Percentiles rank a stretch among this genome's conserved stretches.
Evolutionary conservation across 768 basidiomycete species (phyloP).

Genomic region (Suillus sp.): DNA sequence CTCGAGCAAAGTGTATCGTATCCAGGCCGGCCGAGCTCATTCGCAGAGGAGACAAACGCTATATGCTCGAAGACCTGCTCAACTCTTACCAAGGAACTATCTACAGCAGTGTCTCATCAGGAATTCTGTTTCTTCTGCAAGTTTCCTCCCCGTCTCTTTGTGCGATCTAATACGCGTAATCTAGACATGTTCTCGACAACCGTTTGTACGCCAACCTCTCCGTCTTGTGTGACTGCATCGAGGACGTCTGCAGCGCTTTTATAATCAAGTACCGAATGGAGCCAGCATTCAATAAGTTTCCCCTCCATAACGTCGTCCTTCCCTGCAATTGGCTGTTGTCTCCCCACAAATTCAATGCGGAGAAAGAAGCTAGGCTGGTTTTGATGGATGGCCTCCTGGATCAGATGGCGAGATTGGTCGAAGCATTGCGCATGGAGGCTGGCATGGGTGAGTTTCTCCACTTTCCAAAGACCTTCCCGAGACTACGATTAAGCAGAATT

Average conservation of each 20-base stretch:
- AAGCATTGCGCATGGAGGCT: conserved; percentile 31
- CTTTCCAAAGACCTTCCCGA: not conserved
- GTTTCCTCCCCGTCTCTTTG: not conserved
- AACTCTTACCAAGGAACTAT: conserved; percentile 30
- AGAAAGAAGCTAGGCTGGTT: conserved; percentile 16
- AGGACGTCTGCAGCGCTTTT: conserved; percentile 45
- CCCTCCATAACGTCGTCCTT: conserved; percentile 49
- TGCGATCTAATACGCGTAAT: not conserved
- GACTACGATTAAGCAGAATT: not conserved
- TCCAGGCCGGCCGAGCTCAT: conserved; percentile 9
- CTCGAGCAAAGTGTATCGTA: conserved; percentile 33
- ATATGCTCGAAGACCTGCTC: conserved; percentile 38
- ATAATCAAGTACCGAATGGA: conserved; percentile 38
- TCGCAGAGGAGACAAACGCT: conserved; percentile 18
- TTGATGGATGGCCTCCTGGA: conserved; percentile 19
- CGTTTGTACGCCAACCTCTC: conserved; percentile 44
- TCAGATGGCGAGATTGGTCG: conserved; percentile 29
- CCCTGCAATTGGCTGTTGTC: conserved; percentile 54
- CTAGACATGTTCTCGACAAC: conserved; percentile 47
- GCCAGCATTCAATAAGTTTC: not conserved
- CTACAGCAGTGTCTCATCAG: conserved; percentile 32
- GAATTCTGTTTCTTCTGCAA: conserved; percentile 29
- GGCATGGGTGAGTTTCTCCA: conserved; percentile 27
- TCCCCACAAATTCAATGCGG: conserved; percentile 17
- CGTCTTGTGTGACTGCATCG: conserved; percentile 54